phyloP scores from a whole-genome alignment of 2,329 filamentous ascomycete species.

The Aureobasidium lini region DNA sequence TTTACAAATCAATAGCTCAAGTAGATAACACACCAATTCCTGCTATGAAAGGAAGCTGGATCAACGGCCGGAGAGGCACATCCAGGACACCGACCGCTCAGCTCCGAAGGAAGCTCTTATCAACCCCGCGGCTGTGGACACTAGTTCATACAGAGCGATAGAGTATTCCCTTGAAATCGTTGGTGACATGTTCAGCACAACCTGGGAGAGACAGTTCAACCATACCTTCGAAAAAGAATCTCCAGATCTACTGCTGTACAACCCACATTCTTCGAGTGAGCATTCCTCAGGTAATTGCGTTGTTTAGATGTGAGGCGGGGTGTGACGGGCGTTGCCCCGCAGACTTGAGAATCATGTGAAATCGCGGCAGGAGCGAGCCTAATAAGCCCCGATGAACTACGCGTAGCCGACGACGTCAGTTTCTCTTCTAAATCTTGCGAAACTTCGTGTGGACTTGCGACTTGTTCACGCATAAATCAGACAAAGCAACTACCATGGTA shows the following conservation, averaged over 20 bases:
- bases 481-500: slow-evolving; percentile 2
- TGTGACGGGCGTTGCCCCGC: neutral
- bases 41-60: neutral
- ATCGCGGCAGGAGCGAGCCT: neutral
- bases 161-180: neutral
- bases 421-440: neutral
- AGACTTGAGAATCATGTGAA: neutral
- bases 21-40: neutral
- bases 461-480: neutral
- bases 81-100: neutral
- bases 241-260: neutral
- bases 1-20: slow-evolving; percentile 1
- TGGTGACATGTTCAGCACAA: neutral
- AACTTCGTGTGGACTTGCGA: neutral
- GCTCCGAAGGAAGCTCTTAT: slow-evolving; percentile 6
- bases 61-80: neutral
- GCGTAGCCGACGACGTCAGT: neutral
- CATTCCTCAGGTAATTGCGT: neutral
- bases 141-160: neutral
- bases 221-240: neutral
- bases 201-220: neutral
- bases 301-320: neutral
- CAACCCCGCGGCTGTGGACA: neutral
- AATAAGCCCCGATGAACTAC: neutral
- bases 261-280: neutral